Evolutionary conservation across 148 eudicot species (phyloP).

Genomic region (Vaccinium corymbosum): DNA sequence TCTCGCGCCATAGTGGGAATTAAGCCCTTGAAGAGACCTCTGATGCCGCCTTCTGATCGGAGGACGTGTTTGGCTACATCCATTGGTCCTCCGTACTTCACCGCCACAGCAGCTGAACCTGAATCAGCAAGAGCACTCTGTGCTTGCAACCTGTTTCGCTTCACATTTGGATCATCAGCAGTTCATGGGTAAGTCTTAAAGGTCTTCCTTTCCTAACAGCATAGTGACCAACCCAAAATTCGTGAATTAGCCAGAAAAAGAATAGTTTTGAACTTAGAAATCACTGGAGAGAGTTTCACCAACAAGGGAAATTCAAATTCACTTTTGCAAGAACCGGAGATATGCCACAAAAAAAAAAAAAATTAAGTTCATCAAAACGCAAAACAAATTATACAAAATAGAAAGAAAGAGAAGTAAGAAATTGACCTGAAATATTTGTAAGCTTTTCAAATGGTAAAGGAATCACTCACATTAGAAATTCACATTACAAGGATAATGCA

Average conservation of each 20-base stretch:
- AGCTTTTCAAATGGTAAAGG: not conserved
- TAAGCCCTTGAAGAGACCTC: conserved; percentile 86
- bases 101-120: conserved; percentile 43
- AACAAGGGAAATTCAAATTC: not conserved
- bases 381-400: not conserved
- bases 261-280: not conserved
- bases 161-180: not conserved
- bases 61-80: conserved; percentile 76
- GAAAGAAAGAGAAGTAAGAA: not conserved
- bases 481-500: not conserved
- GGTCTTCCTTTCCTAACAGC: not conserved
- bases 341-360: no score
- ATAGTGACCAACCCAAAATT: not conserved
- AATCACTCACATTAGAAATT: not conserved
- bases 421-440: not conserved
- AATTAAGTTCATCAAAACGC: not conserved
- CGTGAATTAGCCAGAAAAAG: not conserved
- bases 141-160: conserved; percentile 71
- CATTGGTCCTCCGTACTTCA: conserved; percentile 81
- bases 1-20: conserved; percentile 90
- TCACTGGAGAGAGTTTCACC: not conserved
- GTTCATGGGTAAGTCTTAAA: not conserved
- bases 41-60: conserved; percentile 68
- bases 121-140: conserved; percentile 72
- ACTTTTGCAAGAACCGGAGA: not conserved